Base-by-base conservation (phyloP, 306 rosid species). In the Parietaria judaica region DNA sequence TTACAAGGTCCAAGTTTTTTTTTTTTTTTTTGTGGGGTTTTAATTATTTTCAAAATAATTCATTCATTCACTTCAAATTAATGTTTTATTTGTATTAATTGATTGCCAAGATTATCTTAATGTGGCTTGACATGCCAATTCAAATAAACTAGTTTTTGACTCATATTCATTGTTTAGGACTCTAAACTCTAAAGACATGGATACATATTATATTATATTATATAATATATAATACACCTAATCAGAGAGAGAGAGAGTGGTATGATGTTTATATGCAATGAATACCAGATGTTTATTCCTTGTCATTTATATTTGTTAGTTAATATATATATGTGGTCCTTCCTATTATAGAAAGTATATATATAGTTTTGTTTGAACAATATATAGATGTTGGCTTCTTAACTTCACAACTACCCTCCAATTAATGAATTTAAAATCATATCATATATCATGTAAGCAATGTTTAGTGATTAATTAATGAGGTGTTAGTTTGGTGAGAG, bases 321-420 rank as follows among this genome's bases (percentile, higher is more conserved):
- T 64, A 74, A 52, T 69, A 60, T 65, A 14, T 36, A 52, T 10
- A 3, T 38, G 41, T 58, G 63, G 61, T 35, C 66, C 61, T 44
- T 6, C 54, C 58, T 68, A 7, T 31, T 59, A 39, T 53, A 49
- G 36, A 17, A 37, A 44, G 11, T 41, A 39, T n/a, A 23, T 23
- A 23, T 14, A 36, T 51, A 48, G 73, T 71, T 72, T 67, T 53
- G 46, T 61, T 48, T 66, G 66, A 61, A 51, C 58, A 66, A 44
- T 53, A 73, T 63, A 46, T 47, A 55, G 68, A 65, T 49, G 71
- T 54, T 70, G 65, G 75, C 75, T 41, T 70, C 67, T 15, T 16
- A 78, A 66, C 74, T 66, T 70, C 69, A 63, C 76, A 74, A 64
- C 76, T 63, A 67, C 63, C 71, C 66, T 66, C 64, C 16, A 36